Conservation (phyloP, 2,329 filamentous ascomycete genomes). For the Keithomyces neogunnii region DNA sequence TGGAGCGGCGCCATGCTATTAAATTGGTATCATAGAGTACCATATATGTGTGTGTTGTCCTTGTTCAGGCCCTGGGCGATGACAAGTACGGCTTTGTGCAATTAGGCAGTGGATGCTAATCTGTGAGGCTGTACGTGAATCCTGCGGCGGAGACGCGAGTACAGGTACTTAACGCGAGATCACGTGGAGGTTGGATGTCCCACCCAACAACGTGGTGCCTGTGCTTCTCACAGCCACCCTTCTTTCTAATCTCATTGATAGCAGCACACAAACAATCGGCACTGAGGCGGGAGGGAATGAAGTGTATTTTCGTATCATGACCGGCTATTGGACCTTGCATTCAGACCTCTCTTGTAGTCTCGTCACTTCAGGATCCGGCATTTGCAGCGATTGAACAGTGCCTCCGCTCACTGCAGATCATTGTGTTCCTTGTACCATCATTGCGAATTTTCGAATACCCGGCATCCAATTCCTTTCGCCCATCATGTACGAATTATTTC, state of each 20-base stretch:
- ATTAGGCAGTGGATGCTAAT: too few relatives aligned
- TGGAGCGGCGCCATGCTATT: slow-evolving; percentile 17
- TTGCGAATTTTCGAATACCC: not conserved
- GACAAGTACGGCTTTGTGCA: too few relatives aligned
- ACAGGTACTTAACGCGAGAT: not conserved
- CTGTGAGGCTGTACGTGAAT: not conserved
- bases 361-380: too few relatives aligned
- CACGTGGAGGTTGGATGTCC: slow-evolving; percentile 1
- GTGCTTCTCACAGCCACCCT: too few relatives aligned
- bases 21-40: not conserved
- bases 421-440: not conserved
- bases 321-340: too few relatives aligned
- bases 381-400: too few relatives aligned
- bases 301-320: too few relatives aligned
- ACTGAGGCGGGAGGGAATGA: too few relatives aligned
- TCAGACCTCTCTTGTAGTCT: too few relatives aligned
- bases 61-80: too few relatives aligned
- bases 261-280: too few relatives aligned
- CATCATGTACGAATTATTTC: slow-evolving; percentile 51
- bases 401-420: not conserved
- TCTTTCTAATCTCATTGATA: too few relatives aligned
- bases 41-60: not conserved
- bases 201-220: not conserved
- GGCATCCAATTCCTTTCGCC: not conserved
- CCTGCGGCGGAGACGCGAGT: not conserved